These are phyloP conservation scores for Pterocarpus santalinus DNA, from an alignment of 306 rosid species.

Conservation along the genomic window DNA sequence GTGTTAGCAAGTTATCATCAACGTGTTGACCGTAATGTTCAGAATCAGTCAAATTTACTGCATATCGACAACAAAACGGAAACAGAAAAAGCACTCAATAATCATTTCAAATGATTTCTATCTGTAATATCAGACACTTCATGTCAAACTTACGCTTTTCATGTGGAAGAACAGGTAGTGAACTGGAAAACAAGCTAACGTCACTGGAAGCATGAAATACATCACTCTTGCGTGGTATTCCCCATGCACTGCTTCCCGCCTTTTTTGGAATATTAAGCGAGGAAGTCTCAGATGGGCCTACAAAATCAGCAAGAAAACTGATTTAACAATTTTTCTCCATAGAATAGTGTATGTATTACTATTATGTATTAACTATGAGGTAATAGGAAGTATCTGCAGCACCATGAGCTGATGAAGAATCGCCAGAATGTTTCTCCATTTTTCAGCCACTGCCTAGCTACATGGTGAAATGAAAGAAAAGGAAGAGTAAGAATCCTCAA, in stretches of 20 bases:
- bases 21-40: slow-evolving; percentile 57
- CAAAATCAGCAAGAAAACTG: slow-evolving; percentile 41
- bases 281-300: slow-evolving; percentile 63
- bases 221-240: slow-evolving; percentile 55
- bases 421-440: slow-evolving; percentile 67
- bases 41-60: slow-evolving; percentile 72
- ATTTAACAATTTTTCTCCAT: slow-evolving; percentile 13
- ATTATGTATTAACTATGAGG: slow-evolving; percentile 11
- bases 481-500: slow-evolving; percentile 27
- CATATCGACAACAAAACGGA: slow-evolving; percentile 42
- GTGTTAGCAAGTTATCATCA: slow-evolving; percentile 62
- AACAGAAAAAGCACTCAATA: slow-evolving; percentile 2
- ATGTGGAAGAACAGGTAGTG: slow-evolving; percentile 84
- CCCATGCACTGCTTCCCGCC: slow-evolving; percentile 68
- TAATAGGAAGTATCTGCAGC: slow-evolving; percentile 58
- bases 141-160: slow-evolving; percentile 70
- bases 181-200: slow-evolving; percentile 82
- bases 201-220: slow-evolving; percentile 70
- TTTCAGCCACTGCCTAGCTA: slow-evolving; percentile 51
- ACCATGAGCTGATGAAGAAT: slow-evolving; percentile 53
- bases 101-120: slow-evolving; percentile 30
- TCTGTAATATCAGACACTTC: not conserved
- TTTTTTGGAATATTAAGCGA: slow-evolving; percentile 52
- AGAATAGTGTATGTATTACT: slow-evolving; percentile 10
- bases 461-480: slow-evolving; percentile 29